These are phyloP conservation scores for Paecilomyces dactylethromorphus DNA, from an alignment of 2,329 filamentous ascomycete species.

Conservation along the genomic window DNA sequence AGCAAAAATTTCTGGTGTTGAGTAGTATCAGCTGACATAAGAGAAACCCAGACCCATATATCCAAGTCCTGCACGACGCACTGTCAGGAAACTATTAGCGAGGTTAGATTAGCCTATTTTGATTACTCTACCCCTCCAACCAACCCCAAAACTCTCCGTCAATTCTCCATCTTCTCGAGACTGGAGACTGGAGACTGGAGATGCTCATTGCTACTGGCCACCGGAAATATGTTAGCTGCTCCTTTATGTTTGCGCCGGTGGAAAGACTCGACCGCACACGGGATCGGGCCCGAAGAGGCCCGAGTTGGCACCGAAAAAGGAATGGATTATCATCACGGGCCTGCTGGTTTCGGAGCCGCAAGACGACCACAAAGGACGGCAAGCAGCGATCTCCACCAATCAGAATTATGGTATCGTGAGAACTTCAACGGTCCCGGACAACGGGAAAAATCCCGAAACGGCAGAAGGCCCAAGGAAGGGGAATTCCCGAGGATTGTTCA, in stretches of 20 bases:
- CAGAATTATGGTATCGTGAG: too few relatives aligned
- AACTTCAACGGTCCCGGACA: not conserved
- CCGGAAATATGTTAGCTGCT: not conserved
- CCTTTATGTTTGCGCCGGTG: not conserved
- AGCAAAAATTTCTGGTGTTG: not conserved
- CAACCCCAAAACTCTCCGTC: too few relatives aligned
- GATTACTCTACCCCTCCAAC: not conserved
- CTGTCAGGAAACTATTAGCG: not conserved
- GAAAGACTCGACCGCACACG: not conserved
- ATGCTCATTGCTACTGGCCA: too few relatives aligned
- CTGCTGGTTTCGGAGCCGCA: not conserved
- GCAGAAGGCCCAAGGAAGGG: not conserved
- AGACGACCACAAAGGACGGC: too few relatives aligned
- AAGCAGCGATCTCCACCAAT: too few relatives aligned
- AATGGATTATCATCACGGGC: not conserved
- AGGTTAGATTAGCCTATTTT: not conserved
- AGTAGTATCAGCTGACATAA: not conserved
- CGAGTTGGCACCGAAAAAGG: not conserved
- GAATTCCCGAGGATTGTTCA: not conserved
- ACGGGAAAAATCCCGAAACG: not conserved
- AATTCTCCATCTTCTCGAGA: too few relatives aligned
- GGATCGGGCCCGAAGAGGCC: not conserved
- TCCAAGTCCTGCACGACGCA: too few relatives aligned
- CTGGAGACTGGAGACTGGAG: too few relatives aligned
- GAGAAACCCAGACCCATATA: not conserved